Conservation (phyloP, 2,329 filamentous ascomycete species). For the Aspergillus amoenus region DNA sequence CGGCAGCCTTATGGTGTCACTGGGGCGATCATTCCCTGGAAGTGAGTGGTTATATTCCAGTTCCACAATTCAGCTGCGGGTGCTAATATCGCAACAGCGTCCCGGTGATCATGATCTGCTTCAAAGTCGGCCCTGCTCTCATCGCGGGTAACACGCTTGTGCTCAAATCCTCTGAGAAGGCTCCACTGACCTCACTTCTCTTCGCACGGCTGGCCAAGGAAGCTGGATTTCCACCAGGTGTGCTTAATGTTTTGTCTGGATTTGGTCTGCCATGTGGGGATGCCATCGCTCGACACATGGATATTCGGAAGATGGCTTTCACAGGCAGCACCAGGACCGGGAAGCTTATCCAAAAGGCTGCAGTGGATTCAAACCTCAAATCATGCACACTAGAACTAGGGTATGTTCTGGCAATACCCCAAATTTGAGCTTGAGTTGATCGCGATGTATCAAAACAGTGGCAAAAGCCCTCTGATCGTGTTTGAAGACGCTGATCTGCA, state of each 20-base stretch:
- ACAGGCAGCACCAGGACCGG: conserved; percentile 22
- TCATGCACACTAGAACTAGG: conserved; percentile 21
- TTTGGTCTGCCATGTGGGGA: conserved; percentile 52
- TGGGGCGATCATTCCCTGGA: neutral
- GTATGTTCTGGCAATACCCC: neutral
- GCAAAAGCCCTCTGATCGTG: conserved; percentile 26
- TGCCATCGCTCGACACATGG: conserved; percentile 12
- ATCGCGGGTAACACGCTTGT: conserved; percentile 9
- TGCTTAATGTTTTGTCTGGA: conserved; percentile 57
- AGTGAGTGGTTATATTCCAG: neutral
- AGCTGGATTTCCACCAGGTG: conserved; percentile 22
- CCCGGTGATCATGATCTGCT: neutral
- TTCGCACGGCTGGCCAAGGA: neutral
- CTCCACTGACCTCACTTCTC: neutral
- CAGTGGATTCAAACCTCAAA: conserved; percentile 20
- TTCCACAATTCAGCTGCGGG: neutral
- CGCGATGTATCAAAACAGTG: conserved; percentile 5
- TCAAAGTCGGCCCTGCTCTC: neutral
- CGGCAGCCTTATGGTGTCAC: neutral
- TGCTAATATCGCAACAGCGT: neutral
- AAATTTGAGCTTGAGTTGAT: neutral
- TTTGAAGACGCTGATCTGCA: conserved; percentile 26
- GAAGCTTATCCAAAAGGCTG: conserved; percentile 14
- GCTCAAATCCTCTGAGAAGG: conserved; percentile 6
- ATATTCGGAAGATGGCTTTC: conserved; percentile 24